Evolutionary conservation across 306 rosid genomes (phyloP).

Genomic region (Prunus armeniaca): DNA sequence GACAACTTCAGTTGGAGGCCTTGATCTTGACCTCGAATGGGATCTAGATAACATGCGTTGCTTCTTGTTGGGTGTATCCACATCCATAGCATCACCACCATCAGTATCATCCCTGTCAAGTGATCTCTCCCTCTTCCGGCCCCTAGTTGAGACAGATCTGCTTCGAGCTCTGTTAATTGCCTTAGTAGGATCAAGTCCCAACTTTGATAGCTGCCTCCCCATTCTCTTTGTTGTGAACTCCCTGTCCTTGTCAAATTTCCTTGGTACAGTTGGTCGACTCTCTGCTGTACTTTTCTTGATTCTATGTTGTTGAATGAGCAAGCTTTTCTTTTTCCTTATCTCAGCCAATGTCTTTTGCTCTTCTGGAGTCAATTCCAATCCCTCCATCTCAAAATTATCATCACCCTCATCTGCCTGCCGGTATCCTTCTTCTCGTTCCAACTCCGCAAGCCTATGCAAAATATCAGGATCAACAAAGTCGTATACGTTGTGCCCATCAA

Average conservation of each 20-base stretch:
- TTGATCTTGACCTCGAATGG: slow-evolving; percentile 53
- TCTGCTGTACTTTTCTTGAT: slow-evolving; percentile 86
- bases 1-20: slow-evolving; percentile 60
- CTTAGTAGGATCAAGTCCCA: slow-evolving; percentile 67
- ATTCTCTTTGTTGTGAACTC: slow-evolving; percentile 63
- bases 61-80: slow-evolving; percentile 64
- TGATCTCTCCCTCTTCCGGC: slow-evolving; percentile 77
- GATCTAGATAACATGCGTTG: slow-evolving; percentile 50
- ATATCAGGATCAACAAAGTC: slow-evolving; percentile 84
- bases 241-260: slow-evolving; percentile 70
- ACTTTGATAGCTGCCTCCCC: slow-evolving; percentile 74
- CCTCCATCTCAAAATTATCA: slow-evolving; percentile 69
- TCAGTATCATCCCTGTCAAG: slow-evolving; percentile 35
- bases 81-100: slow-evolving; percentile 56
- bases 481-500: slow-evolving; percentile 86
- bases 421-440: slow-evolving; percentile 76
- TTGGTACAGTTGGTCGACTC: slow-evolving; percentile 75
- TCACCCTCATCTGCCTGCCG: slow-evolving; percentile 48
- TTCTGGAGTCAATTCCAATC: slow-evolving; percentile 55
- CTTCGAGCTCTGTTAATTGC: slow-evolving; percentile 73
- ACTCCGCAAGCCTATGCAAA: slow-evolving; percentile 66
- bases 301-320: slow-evolving; percentile 72
- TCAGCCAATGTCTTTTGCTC: slow-evolving; percentile 57
- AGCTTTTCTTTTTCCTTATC: slow-evolving; percentile 68
- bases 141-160: slow-evolving; percentile 49